Evolutionary conservation across 1,139 yeast genomes (phyloP).

Genomic region (Debaryomycetaceae sp.): DNA sequence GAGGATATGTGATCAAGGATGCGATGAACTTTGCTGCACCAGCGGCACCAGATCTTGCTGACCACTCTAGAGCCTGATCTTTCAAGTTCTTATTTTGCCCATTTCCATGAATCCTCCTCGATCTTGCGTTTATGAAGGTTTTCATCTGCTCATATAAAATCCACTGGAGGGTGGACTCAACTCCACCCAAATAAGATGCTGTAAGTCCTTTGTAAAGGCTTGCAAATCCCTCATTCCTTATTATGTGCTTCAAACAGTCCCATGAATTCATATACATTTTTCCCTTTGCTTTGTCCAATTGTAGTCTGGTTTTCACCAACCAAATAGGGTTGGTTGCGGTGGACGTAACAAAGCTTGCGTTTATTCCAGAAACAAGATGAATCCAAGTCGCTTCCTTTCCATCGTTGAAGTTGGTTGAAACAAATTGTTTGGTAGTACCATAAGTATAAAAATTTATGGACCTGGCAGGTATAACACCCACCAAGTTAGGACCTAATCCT

Average conservation of each 20-base stretch:
- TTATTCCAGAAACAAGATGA: slow-evolving; percentile 83
- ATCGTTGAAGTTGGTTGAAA: slow-evolving; percentile 60
- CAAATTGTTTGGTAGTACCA: slow-evolving; percentile 79
- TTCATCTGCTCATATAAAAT: slow-evolving; percentile 95
- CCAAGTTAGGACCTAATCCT: slow-evolving; percentile 94
- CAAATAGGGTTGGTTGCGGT: slow-evolving; percentile 99
- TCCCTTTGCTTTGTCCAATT: slow-evolving; percentile 69
- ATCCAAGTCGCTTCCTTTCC: slow-evolving; percentile 83
- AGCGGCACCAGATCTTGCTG: slow-evolving; percentile 95
- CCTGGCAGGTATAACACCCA: slow-evolving; percentile 98
- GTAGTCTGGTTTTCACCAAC: slow-evolving; percentile 93
- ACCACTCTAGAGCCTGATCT: slow-evolving; percentile 82
- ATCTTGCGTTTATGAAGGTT: slow-evolving; percentile 56
- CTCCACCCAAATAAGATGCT: slow-evolving; percentile 93
- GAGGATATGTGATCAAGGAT: slow-evolving; percentile 91
- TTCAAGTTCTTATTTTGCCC: slow-evolving; percentile 45
- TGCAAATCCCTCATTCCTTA: slow-evolving; percentile 70
- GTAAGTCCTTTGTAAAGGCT: slow-evolving; percentile 87
- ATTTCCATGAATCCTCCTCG: slow-evolving; percentile 41
- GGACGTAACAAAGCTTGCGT: slow-evolving; percentile 92
- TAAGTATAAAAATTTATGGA: slow-evolving; percentile 95
- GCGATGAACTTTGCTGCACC: slow-evolving; percentile 95
- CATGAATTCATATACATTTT: slow-evolving; percentile 75
- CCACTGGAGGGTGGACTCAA: slow-evolving; percentile 95
- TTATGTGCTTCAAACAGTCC: slow-evolving; percentile 74